phyloP scores from a whole-genome alignment of 2,329 filamentous ascomycete genomes.

The Pestalotiopsis sp. region DNA sequence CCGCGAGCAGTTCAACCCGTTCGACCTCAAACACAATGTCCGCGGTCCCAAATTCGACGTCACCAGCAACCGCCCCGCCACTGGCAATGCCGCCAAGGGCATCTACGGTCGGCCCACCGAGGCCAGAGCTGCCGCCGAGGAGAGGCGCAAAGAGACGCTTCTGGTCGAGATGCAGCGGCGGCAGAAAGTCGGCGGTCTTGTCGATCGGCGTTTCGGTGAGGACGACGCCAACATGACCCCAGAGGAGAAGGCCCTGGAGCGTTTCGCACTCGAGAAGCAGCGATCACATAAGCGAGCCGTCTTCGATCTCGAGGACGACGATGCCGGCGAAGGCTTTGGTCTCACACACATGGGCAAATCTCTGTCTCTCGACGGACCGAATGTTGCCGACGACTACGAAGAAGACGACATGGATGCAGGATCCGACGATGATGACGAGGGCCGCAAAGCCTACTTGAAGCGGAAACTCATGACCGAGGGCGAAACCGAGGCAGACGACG shows the following conservation, averaged over 20 bases:
- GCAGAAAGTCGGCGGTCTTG: constrained; percentile 88
- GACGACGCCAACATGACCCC: constrained; percentile 91
- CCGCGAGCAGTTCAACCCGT: constrained; percentile 96
- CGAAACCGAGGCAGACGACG: constrained; percentile 50
- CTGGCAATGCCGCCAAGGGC: constrained; percentile 53
- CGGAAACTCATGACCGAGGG: constrained; percentile 52
- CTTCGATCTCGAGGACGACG: constrained; percentile 89
- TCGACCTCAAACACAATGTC: constrained; percentile 83
- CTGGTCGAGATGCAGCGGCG: constrained; percentile 86
- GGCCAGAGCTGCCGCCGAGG: constrained; percentile 82
- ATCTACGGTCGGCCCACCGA: constrained; percentile 77
- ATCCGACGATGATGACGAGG: constrained; percentile 60
- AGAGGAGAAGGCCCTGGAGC: constrained; percentile 87
- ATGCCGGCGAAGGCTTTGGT: constrained; percentile 59
- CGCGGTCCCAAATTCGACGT: constrained; percentile 83
- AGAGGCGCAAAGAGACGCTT: constrained; percentile 81
- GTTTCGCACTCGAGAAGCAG: constrained; percentile 88
- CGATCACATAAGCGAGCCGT: constrained; percentile 72
- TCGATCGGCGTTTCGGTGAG: constrained; percentile 94
- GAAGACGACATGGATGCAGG: constrained; percentile 69
- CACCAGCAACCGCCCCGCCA: constrained; percentile 63
- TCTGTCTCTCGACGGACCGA: constrained; percentile 60
- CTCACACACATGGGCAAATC: constrained; percentile 85
- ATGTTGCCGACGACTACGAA: constrained; percentile 71
- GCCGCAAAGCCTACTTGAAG: constrained; percentile 52